Evolutionary conservation across 805 yeast species (phyloP).

Genomic region (Teunomyces cretensis): DNA sequence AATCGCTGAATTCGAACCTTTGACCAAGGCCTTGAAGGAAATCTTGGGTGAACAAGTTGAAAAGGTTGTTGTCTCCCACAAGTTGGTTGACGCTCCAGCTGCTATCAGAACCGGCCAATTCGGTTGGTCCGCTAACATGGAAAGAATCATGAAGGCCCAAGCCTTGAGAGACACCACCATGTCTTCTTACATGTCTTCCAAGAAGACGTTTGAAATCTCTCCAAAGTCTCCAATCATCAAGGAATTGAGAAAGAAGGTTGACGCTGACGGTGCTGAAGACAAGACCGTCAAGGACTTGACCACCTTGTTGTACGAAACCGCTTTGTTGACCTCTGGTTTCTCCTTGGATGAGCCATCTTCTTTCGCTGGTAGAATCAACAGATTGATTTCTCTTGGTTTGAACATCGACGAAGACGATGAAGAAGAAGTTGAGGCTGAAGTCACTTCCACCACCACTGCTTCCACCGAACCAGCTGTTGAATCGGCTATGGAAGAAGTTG

Average conservation of each 20-base stretch:
- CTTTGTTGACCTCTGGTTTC: conserved; percentile 98
- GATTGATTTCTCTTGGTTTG: conserved; percentile 95
- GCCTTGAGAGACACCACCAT: conserved; percentile 97
- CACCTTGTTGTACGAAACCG: conserved; percentile 94
- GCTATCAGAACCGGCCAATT: conserved; percentile 99
- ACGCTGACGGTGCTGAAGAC: conserved; percentile 95
- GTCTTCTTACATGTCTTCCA: conserved; percentile 99
- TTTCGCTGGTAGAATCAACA: conserved; percentile 96
- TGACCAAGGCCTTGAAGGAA: conserved; percentile 95
- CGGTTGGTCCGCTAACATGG: conserved; percentile 99
- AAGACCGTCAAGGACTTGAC: conserved; percentile 98
- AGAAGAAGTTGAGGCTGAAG: conserved; percentile 49
- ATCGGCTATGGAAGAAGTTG: conserved; percentile 99
- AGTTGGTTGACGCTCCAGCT: conserved; percentile 97
- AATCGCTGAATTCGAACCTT: conserved; percentile 85
- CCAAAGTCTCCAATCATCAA: conserved; percentile 93
- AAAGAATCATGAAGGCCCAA: conserved; percentile 99
- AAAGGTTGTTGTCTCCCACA: conserved; percentile 97
- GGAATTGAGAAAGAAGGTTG: conserved; percentile 96
- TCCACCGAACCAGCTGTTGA: conserved; percentile 74
- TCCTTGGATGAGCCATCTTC: conserved; percentile 97
- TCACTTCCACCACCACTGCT: conserved; percentile 43
- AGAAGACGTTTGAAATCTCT: conserved; percentile 98
- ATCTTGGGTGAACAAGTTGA: conserved; percentile 98
- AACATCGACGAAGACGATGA: conserved; percentile 91